Conservation (phyloP, 768 basidiomycete genomes). For the Hygrophoropsis aurantiaca region DNA sequence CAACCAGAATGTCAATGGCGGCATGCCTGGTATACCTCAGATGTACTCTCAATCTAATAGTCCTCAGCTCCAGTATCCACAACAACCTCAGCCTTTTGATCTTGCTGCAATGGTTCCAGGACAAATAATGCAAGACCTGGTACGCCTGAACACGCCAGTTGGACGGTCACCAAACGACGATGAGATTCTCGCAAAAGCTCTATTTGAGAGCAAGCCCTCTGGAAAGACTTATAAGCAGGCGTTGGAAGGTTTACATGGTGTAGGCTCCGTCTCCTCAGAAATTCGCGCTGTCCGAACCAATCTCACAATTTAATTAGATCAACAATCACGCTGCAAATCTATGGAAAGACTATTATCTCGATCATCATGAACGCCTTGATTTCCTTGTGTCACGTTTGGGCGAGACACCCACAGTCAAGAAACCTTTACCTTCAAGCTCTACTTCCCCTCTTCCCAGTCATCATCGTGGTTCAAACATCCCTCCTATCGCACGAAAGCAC, state of each 20-base stretch:
- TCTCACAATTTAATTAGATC: slow-evolving; percentile 24
- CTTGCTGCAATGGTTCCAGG: slow-evolving; percentile 41
- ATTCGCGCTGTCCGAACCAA: slow-evolving; percentile 3
- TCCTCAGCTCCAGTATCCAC: slow-evolving; percentile 20
- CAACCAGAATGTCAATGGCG: slow-evolving; percentile 35
- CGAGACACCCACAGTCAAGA: slow-evolving; percentile 28
- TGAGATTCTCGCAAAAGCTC: slow-evolving; percentile 51
- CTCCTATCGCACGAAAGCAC: slow-evolving; percentile 36
- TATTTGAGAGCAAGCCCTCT: slow-evolving; percentile 35
- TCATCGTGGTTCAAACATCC: slow-evolving; percentile 1
- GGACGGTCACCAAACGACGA: slow-evolving; percentile 53
- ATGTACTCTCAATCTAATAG: slow-evolving; percentile 15
- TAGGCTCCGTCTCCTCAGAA: slow-evolving; percentile 31
- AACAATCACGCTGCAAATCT: slow-evolving; percentile 53
- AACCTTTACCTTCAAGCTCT: slow-evolving; percentile 15
- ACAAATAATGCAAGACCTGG: slow-evolving; percentile 57
- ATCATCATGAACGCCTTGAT: slow-evolving; percentile 64
- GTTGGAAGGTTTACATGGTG: slow-evolving; percentile 66
- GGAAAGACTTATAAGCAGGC: slow-evolving; percentile 61
- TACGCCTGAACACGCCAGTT: slow-evolving; percentile 54
- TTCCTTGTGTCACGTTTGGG: slow-evolving; percentile 23
- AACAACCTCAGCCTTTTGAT: slow-evolving; percentile 23
- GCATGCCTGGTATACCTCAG: slow-evolving; percentile 30
- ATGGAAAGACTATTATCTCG: slow-evolving; percentile 83
- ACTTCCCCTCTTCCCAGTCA: background rate